phyloP scores from a whole-genome alignment of 352 stramenopile species.

The Pythium scleroteichum region DNA sequence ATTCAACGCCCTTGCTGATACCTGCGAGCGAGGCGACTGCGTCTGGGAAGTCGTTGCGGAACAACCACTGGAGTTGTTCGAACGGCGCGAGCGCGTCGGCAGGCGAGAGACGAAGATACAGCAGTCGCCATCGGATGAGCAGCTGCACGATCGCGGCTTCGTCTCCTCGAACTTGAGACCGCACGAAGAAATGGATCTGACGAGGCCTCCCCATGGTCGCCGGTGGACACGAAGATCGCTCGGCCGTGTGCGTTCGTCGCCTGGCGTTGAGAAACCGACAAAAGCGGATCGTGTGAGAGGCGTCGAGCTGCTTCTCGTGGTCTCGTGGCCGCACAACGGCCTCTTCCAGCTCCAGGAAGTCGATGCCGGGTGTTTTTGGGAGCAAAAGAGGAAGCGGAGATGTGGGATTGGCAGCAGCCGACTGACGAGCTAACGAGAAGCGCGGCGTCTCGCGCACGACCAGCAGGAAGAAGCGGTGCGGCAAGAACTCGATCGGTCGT shows the following conservation, averaged over 20 bases:
- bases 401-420: neutral
- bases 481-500: slow-evolving; percentile 60
- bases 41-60: slow-evolving; percentile 17
- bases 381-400: slow-evolving; percentile 19
- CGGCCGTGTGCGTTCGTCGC: slow-evolving; percentile 4
- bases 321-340: slow-evolving; percentile 24
- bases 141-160: slow-evolving; percentile 50
- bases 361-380: slow-evolving; percentile 37
- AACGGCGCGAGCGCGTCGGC: slow-evolving; percentile 55
- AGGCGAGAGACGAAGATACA: slow-evolving; percentile 48
- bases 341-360: slow-evolving; percentile 33
- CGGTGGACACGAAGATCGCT: neutral
- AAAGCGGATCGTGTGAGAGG: slow-evolving; percentile 48
- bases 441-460: slow-evolving; percentile 39
- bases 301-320: slow-evolving; percentile 30
- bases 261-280: slow-evolving; percentile 46
- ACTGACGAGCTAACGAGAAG: slow-evolving; percentile 5
- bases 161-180: slow-evolving; percentile 32
- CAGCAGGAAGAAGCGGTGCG: slow-evolving; percentile 54
- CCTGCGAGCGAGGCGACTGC: slow-evolving; percentile 18
- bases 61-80: slow-evolving; percentile 37
- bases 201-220: neutral
- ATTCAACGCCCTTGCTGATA: slow-evolving; percentile 26
- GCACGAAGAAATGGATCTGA: slow-evolving; percentile 55
- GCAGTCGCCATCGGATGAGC: slow-evolving; percentile 61